These are phyloP conservation scores for Leccinum fibrillosum DNA, from an alignment of 768 basidiomycete genomes.

Conservation along the genomic window DNA sequence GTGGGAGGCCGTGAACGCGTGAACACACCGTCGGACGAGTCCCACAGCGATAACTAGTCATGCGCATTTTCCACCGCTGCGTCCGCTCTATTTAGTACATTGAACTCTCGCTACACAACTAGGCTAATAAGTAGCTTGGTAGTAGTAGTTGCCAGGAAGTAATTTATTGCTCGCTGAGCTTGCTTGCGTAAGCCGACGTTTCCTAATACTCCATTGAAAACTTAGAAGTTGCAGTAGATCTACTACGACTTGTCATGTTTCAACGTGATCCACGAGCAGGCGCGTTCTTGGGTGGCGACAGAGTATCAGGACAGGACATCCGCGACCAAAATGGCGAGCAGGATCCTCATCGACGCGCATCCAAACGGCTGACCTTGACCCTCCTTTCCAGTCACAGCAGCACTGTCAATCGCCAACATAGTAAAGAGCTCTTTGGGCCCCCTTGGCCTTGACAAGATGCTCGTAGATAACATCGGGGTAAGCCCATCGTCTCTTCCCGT, in stretches of 20 bases:
- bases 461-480: conserved; percentile 97
- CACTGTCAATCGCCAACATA: conserved; percentile 95
- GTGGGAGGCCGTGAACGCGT: neutral
- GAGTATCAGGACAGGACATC: conserved; percentile 93
- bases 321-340: conserved; percentile 89
- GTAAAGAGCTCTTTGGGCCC: conserved; percentile 96
- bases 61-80: conserved; percentile 3
- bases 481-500: conserved; percentile 24
- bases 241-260: conserved; percentile 50
- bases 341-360: neutral
- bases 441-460: conserved; percentile 93
- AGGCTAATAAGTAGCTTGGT: neutral
- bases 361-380: neutral
- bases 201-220: neutral
- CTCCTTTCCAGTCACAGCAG: conserved; percentile 73
- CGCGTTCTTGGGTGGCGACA: conserved; percentile 90
- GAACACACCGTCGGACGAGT: neutral
- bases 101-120: neutral
- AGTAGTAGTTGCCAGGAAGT: neutral
- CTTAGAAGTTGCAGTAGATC: neutral
- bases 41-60: neutral
- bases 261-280: conserved; percentile 91
- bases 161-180: neutral
- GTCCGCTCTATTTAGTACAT: conserved; percentile 3
- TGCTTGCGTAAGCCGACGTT: conserved; percentile 22